phyloP scores from a whole-genome alignment of 345 rosid genomes.

The Citrus hindsii region DNA sequence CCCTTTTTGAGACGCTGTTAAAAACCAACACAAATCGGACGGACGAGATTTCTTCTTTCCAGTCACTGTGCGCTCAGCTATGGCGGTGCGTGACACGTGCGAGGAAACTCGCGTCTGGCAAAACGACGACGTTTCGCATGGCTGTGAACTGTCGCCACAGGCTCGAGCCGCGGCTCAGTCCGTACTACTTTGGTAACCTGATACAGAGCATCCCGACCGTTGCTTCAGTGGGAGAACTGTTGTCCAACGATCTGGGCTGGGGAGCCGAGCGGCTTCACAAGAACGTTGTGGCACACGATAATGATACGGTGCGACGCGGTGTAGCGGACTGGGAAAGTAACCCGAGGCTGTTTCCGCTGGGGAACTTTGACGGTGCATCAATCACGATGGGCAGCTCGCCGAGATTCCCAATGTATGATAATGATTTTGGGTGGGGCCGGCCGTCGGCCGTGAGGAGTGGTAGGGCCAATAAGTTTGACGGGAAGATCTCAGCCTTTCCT shows the following conservation, averaged over 20 bases:
- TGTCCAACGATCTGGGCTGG: conserved; percentile 62
- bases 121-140: conserved; percentile 86
- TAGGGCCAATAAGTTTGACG: conserved; percentile 89
- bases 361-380: conserved; percentile 91
- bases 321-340: conserved; percentile 68
- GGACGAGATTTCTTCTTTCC: conserved; percentile 84
- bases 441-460: conserved; percentile 95
- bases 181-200: conserved; percentile 87
- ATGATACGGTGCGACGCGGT: conserved; percentile 63
- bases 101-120: conserved; percentile 48
- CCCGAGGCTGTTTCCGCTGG: conserved; percentile 86
- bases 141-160: conserved; percentile 95
- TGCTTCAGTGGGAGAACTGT: conserved; percentile 48
- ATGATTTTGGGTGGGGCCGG: conserved; percentile 95
- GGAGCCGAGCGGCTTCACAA: conserved; percentile 58
- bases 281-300: conserved; percentile 76
- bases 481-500: conserved; percentile 90
- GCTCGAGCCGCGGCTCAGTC: conserved; percentile 63
- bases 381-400: conserved; percentile 99
- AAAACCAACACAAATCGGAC: conserved; percentile 26
- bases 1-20: conserved; percentile 6
- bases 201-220: conserved; percentile 91
- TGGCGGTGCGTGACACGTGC: conserved; percentile 91
- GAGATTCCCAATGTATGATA: conserved; percentile 91
- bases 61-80: conserved; percentile 78